A percentile compares a stretch with the other conserved stretches of the same genome.
Evolutionary conservation across 805 yeast species (phyloP).

Genomic region (Yarrowia yakushimensis): DNA sequence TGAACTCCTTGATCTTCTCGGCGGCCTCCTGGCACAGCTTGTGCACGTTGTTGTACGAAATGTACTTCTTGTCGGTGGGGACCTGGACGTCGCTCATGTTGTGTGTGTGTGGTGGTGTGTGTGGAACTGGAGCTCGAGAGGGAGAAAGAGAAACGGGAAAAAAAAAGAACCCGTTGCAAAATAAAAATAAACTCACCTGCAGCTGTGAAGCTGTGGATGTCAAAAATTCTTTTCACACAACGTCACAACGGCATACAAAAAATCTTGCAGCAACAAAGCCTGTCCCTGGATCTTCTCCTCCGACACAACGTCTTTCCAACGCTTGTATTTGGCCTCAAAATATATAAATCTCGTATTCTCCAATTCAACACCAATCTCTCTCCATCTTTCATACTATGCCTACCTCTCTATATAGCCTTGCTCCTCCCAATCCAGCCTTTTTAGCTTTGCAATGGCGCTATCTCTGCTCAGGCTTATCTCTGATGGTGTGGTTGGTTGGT

Average conservation of each 20-base stretch:
- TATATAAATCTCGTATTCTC: too few species aligned
- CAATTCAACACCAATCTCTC: too few species aligned
- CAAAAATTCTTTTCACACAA: background rate
- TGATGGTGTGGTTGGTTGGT: background rate
- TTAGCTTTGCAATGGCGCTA: background rate
- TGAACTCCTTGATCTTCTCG: constrained; percentile 52
- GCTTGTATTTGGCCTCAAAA: too few species aligned
- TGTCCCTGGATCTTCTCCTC: too few species aligned
- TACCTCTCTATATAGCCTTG: too few species aligned
- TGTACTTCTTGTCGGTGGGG: constrained; percentile 45
- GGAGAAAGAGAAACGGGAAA: background rate
- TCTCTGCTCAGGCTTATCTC: constrained; percentile 10
- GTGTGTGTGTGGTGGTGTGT: background rate
- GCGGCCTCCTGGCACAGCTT: constrained; percentile 75
- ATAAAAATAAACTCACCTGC: background rate
- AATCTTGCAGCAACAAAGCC: background rate
- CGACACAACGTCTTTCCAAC: background rate
- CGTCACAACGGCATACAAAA: background rate
- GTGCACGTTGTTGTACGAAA: constrained; percentile 78
- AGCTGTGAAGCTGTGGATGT: background rate
- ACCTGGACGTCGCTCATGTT: constrained; percentile 24
- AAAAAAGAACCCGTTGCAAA: background rate
- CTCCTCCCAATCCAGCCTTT: background rate
- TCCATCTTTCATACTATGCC: too few species aligned
- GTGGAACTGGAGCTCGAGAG: constrained; percentile 12